These are phyloP conservation scores for Aspergillus ochraceoroseus DNA, from an alignment of 2,329 filamentous ascomycete genomes.

Conservation along the genomic window DNA sequence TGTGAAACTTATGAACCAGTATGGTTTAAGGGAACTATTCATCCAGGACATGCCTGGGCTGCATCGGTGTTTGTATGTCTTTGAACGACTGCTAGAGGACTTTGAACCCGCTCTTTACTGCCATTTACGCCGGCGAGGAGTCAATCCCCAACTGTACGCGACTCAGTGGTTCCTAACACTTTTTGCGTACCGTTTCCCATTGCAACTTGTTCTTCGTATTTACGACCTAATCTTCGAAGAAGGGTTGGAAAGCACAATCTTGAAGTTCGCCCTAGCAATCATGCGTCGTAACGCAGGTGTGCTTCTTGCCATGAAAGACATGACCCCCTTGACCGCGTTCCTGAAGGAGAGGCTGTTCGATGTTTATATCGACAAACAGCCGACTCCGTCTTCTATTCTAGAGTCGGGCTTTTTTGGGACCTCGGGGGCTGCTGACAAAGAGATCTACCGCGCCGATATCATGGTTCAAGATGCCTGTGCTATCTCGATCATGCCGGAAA, in stretches of 20 bases:
- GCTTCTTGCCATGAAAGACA: constrained; percentile 80
- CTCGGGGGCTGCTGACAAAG: constrained; percentile 83
- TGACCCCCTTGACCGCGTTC: constrained; percentile 81
- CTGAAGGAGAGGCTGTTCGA: constrained; percentile 93
- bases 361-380: constrained; percentile 91
- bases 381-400: constrained; percentile 84
- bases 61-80: constrained; percentile 89
- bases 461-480: constrained; percentile 89
- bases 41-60: constrained; percentile 94
- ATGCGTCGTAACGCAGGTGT: constrained; percentile 89
- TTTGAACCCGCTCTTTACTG: constrained; percentile 91
- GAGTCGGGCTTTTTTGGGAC: constrained; percentile 97
- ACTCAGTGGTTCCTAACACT: constrained; percentile 98
- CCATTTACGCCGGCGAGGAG: constrained; percentile 80
- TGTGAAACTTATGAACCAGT: constrained; percentile 93
- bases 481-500: constrained; percentile 75
- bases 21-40: constrained; percentile 86
- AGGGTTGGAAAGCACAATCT: constrained; percentile 77
- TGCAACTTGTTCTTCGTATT: constrained; percentile 91
- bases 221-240: constrained; percentile 94
- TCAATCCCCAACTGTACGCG: constrained; percentile 87
- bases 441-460: constrained; percentile 90
- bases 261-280: constrained; percentile 89
- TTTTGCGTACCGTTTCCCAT: constrained; percentile 95
- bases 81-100: constrained; percentile 89